phyloP scores from a whole-genome alignment of 2,329 filamentous ascomycete species.

The Diplodia mutila region DNA sequence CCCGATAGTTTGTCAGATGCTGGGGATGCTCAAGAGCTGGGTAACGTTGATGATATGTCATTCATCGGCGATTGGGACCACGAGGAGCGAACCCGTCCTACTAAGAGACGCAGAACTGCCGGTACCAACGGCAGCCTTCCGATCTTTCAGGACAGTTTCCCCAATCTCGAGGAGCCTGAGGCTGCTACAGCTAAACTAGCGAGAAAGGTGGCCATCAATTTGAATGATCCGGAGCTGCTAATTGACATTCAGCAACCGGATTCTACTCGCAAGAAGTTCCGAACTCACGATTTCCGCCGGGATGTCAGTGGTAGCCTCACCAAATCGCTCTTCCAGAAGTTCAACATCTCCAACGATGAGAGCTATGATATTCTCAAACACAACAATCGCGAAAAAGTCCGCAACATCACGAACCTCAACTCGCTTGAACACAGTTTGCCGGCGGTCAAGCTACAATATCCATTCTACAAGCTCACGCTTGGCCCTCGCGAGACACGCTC shows the following conservation, averaged over 20 bases:
- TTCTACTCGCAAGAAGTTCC: slow-evolving; percentile 62
- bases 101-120: slow-evolving; percentile 68
- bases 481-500: slow-evolving; percentile 72
- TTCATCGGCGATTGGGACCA: slow-evolving; percentile 40
- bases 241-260: slow-evolving; percentile 75
- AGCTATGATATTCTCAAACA: slow-evolving; percentile 95
- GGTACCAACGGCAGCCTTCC: slow-evolving; percentile 36
- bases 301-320: slow-evolving; percentile 71
- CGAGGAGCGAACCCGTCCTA: slow-evolving; percentile 44
- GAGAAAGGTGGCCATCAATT: slow-evolving; percentile 79
- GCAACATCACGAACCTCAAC: slow-evolving; percentile 87
- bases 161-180: slow-evolving; percentile 81
- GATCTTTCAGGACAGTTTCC: slow-evolving; percentile 54
- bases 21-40: slow-evolving; percentile 37
- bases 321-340: slow-evolving; percentile 76
- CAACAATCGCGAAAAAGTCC: slow-evolving; percentile 87
- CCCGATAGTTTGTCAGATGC: slow-evolving; percentile 38
- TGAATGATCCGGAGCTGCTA: slow-evolving; percentile 85
- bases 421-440: slow-evolving; percentile 95
- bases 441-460: slow-evolving; percentile 87
- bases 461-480: slow-evolving; percentile 90
- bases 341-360: slow-evolving; percentile 95
- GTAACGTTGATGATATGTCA: slow-evolving; percentile 31
- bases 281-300: slow-evolving; percentile 62
- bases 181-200: slow-evolving; percentile 71